Evolutionary conservation across 106 monocot genomes (phyloP).

Genomic region (Acanthochlamys bracteata): DNA sequence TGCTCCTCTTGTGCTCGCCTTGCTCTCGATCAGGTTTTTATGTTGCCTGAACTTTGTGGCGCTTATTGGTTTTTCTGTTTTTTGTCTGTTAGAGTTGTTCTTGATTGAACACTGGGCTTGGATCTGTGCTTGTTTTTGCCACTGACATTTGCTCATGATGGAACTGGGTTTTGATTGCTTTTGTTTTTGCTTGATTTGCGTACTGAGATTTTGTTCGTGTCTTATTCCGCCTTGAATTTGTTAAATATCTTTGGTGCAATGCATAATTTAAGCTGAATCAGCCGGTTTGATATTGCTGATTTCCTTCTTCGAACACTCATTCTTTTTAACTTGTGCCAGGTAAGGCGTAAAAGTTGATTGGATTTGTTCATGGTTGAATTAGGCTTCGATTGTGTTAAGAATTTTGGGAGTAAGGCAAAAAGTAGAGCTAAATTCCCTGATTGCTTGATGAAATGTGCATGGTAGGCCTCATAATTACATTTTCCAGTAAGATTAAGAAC

Average conservation of each 20-base stretch:
- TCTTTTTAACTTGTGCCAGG: background rate
- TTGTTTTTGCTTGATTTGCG: background rate
- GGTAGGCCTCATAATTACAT: no score
- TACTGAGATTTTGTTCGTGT: no score
- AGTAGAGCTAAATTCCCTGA: no score
- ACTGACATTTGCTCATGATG: background rate
- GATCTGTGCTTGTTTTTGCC: background rate
- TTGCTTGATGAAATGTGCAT: no score
- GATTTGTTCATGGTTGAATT: no score
- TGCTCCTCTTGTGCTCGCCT: slow-evolving; percentile 55
- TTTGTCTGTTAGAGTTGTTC: background rate
- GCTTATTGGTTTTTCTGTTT: background rate
- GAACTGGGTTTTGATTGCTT: background rate
- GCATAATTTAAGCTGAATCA: no score
- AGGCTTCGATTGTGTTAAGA: no score
- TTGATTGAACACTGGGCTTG: background rate
- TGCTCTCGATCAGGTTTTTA: slow-evolving; percentile 55
- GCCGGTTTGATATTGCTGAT: background rate
- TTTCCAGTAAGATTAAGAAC: no score
- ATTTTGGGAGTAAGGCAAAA: no score
- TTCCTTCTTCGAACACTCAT: background rate
- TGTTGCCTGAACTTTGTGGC: background rate
- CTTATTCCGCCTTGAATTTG: no score
- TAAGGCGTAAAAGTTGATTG: no score
- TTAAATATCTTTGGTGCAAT: no score